phyloP scores from a whole-genome alignment of 2,329 filamentous ascomycete species.

The Drechslera avenae region DNA sequence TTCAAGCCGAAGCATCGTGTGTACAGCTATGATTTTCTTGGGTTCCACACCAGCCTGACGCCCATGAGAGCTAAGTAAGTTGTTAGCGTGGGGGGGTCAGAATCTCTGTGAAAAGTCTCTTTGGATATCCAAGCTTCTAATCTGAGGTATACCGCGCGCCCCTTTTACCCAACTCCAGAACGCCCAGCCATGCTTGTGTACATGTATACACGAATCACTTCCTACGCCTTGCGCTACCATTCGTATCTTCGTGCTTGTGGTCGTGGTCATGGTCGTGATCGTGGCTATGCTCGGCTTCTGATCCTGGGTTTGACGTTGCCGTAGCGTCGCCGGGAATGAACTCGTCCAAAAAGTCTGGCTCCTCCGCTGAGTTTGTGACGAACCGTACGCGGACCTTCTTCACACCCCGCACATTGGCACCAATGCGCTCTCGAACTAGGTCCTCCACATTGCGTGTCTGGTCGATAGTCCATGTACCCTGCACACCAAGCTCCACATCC shows the following conservation, averaged over 20 bases:
- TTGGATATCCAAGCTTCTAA: constrained; percentile 9
- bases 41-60: constrained; percentile 7
- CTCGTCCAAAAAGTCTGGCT: constrained; percentile 72
- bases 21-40: constrained; percentile 3
- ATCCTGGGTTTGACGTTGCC: constrained; percentile 37
- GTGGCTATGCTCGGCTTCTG: constrained; percentile 38
- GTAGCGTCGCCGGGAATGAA: constrained; percentile 48
- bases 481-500: constrained; percentile 84
- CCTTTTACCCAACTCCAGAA: constrained; percentile 27
- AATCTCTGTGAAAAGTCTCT: not conserved
- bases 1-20: constrained; percentile 4
- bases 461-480: constrained; percentile 75
- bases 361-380: constrained; percentile 67
- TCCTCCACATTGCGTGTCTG: constrained; percentile 74
- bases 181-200: constrained; percentile 31
- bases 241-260: constrained; percentile 28
- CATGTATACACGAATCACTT: constrained; percentile 26
- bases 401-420: constrained; percentile 79
- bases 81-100: constrained; percentile 1
- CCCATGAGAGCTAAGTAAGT: constrained; percentile 1
- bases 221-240: constrained; percentile 28
- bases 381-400: constrained; percentile 85
- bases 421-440: constrained; percentile 72
- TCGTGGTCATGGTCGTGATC: constrained; percentile 33
- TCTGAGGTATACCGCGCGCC: constrained; percentile 24